These are phyloP conservation scores for Fusarium proliferatum DNA, from an alignment of 2,329 filamentous ascomycete species.

Conservation along the genomic window DNA sequence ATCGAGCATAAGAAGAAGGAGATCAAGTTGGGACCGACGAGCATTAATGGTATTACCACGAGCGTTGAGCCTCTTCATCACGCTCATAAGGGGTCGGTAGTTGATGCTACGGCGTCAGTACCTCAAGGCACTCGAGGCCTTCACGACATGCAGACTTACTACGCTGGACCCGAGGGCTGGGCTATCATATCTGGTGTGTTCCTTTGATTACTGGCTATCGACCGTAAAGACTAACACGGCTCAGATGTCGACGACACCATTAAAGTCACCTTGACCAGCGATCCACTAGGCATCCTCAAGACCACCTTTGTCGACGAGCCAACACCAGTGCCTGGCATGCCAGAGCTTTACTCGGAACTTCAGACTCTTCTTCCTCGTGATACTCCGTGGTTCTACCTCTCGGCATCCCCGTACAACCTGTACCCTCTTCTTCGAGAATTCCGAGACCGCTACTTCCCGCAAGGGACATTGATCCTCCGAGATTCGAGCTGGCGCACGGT, in stretches of 20 bases:
- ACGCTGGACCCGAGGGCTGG: constrained; percentile 84
- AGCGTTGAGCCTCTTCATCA: constrained; percentile 67
- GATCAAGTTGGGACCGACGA: constrained; percentile 74
- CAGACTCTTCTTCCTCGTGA: constrained; percentile 62
- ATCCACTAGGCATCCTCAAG: constrained; percentile 81
- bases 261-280: constrained; percentile 86
- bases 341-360: constrained; percentile 80
- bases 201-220: accelerated
- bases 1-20: constrained; percentile 64
- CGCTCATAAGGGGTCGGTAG: constrained; percentile 57
- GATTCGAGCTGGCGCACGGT: constrained; percentile 90
- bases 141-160: constrained; percentile 75
- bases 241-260: constrained; percentile 94
- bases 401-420: constrained; percentile 92
- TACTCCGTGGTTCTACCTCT: constrained; percentile 91
- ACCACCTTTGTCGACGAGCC: constrained; percentile 86
- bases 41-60: constrained; percentile 76
- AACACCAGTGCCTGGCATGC: constrained; percentile 80
- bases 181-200: constrained; percentile 76
- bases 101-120: constrained; percentile 62
- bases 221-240: constrained; percentile 24
- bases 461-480: constrained; percentile 84
- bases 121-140: constrained; percentile 65
- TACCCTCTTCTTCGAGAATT: constrained; percentile 88
- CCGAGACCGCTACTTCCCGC: constrained; percentile 75